Base-by-base conservation (phyloP, 441 rosid genomes). In the Capsella rubella region DNA sequence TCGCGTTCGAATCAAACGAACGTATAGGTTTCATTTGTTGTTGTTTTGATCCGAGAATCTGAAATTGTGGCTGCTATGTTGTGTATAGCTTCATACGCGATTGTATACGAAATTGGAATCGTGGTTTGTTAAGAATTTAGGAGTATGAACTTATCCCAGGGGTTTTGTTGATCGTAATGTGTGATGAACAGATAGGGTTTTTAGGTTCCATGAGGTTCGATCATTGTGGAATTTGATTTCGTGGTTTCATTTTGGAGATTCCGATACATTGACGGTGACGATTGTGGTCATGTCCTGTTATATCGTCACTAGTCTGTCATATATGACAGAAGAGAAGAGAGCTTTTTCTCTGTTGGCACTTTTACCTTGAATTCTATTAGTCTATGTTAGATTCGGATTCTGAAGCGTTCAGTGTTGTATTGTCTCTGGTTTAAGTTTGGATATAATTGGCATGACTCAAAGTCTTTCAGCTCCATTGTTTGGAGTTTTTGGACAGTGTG, bases 101-200 rank as follows among this genome's bases (percentile, higher is more conserved):
- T 64, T 39, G 6, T 52, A 40, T 42, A 18, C 12, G 76, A 45
- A 57, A 42, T 67, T 42, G 49, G 78, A 60, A 74, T 32, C 28
- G 66, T 1, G 51, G 6, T 27, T 67, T 67, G 5, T 50, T 70
- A 5, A 67, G n/a, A 21, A 47, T 62, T 63, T 50, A 49, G 42
- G 66, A 76, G 54, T 64, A 39, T 39, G 75, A 70, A 40, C 5
- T 69, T 69, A 40, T 8, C 0, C 21, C 14, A 8, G 67, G 60
- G n/a, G 40, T 65, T 39, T 55, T 55, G 74, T 18, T 47, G 51
- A 69, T 76, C 47, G 6, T 75, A 45, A 62, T 62, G 75, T 69
- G 10, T 43, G 70, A 52, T 61, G 74, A 61, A 37, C 14, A 40
- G 2, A 42, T 43, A 59, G 50, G 54, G 53, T 67, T 67, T 67